Evolutionary conservation across 345 rosid genomes (phyloP), one percentile per base, ranked within the genome.

Genomic region (Citrus cavaleriei): DNA sequence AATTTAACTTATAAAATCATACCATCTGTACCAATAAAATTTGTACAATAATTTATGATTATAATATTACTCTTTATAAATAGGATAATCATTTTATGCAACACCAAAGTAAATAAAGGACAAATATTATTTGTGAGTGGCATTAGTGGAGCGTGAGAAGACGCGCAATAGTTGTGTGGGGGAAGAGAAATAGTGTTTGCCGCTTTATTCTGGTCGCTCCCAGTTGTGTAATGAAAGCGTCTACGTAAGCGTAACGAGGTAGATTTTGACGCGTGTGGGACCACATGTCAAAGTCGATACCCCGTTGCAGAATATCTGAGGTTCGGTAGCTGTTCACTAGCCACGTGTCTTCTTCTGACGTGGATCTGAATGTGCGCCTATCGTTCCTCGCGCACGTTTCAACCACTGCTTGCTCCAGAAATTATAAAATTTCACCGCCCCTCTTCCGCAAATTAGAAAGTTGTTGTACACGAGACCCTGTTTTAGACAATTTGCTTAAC

Each of bases 341-440:
- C 87, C 90, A 84, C 90, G 87, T 85, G 87, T 64, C 70, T 0
- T 1, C 1, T 0, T 5, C 75, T 75, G 86, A 87, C 84, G 86
- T 86, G 89, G 87, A 68, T 57, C 69, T 60, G 81, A 81, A 7
- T 79, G 21, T 62, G 84, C 78, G 24, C 62, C n/a, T 13, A 57
- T 60, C 68, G 37, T 67, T 61, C 12, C 22, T 70, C 54, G 32
- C 7, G 25, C 84, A 85, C 78, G 85, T 86, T 77, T 75, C 84
- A 7, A 19, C 27, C 80, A 55, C 78, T 64, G 55, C 30, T 14
- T 68, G 30, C 38, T 34, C 49, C 40, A 22, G 5, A 37, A 60
- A 42, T 49, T 40, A 40, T 55, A 63, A 22, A 63, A 79, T 58
- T 66, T 68, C 30, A 61, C 78, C 74, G 75, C 51, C 24, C 81